A percentile compares a stretch with the other conserved stretches of the same genome.
Evolutionary conservation across 2,329 filamentous ascomycete genomes (phyloP).

Genomic region (Stemphylium lycopersici): DNA sequence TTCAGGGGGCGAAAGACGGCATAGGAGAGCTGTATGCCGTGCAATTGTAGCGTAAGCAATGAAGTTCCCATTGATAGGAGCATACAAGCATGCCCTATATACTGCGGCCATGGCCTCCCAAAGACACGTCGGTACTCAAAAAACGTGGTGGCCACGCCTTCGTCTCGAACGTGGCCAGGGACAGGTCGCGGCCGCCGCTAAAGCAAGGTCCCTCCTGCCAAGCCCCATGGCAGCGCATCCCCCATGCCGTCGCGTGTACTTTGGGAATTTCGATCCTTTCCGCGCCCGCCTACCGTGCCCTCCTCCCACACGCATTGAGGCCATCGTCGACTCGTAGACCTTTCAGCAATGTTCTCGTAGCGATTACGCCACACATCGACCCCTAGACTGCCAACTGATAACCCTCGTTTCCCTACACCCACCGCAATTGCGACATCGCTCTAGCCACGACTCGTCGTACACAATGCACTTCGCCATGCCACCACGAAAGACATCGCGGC

Average conservation of each 20-base stretch:
- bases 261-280: conserved; percentile 20
- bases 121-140: neutral
- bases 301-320: conserved; percentile 3
- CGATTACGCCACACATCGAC: conserved; percentile 4
- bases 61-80: neutral
- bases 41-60: conserved; percentile 1
- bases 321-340: neutral
- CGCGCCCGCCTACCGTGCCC: conserved; percentile 6
- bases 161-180: neutral
- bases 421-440: conserved; percentile 16
- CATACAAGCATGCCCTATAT: neutral
- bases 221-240: conserved; percentile 19
- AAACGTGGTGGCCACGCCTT: neutral
- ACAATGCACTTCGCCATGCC: conserved; percentile 87
- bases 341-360: conserved; percentile 27
- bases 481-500: conserved; percentile 79
- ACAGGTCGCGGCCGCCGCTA: conserved; percentile 11
- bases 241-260: conserved; percentile 22
- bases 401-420: conserved; percentile 28
- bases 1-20: neutral
- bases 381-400: conserved; percentile 12
- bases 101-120: neutral
- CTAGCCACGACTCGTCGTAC: conserved; percentile 25
- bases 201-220: conserved; percentile 24
- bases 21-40: conserved; percentile 8